phyloP scores from a whole-genome alignment of 2,329 filamentous ascomycete species.

The Drechslerella coelobrocha region DNA sequence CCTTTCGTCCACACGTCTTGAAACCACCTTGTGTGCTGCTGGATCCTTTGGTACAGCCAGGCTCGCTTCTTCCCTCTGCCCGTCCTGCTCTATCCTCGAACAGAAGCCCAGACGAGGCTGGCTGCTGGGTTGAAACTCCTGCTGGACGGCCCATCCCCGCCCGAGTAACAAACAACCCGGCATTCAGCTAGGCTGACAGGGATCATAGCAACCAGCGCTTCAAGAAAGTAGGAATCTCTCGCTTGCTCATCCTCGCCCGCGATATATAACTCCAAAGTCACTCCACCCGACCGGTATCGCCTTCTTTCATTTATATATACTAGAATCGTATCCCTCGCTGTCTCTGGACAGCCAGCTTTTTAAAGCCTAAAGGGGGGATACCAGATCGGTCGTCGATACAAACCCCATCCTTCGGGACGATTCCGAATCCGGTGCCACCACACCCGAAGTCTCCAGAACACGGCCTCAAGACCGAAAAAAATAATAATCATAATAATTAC shows the following conservation, averaged over 20 bases:
- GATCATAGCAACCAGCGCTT: constrained; percentile 17
- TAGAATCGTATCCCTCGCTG: not conserved
- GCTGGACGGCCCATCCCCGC: not conserved
- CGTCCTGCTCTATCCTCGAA: constrained; percentile 11
- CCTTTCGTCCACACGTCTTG: not conserved
- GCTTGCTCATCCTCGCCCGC: constrained; percentile 16
- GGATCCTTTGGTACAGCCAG: not conserved
- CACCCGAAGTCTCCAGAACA: not conserved
- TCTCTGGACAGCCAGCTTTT: not conserved
- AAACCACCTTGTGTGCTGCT: not conserved
- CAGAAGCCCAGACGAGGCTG: constrained; percentile 29
- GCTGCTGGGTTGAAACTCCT: constrained; percentile 29
- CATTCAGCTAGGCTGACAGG: constrained; percentile 50
- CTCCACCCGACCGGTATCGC: constrained; percentile 13
- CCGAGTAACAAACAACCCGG: constrained; percentile 27
- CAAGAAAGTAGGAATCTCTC: constrained; percentile 32
- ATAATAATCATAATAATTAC: not conserved
- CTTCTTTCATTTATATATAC: constrained; percentile 20
- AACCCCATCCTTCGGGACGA: not conserved
- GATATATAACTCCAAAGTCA: constrained; percentile 30
- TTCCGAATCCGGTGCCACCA: not conserved
- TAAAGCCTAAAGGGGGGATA: not conserved
- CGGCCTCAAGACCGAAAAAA: not conserved
- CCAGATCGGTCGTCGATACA: constrained; percentile 1
- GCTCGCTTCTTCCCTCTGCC: not conserved